Base-by-base conservation (phyloP, 202 grass and related monocot species). In the Brachypodium distachyon region DNA sequence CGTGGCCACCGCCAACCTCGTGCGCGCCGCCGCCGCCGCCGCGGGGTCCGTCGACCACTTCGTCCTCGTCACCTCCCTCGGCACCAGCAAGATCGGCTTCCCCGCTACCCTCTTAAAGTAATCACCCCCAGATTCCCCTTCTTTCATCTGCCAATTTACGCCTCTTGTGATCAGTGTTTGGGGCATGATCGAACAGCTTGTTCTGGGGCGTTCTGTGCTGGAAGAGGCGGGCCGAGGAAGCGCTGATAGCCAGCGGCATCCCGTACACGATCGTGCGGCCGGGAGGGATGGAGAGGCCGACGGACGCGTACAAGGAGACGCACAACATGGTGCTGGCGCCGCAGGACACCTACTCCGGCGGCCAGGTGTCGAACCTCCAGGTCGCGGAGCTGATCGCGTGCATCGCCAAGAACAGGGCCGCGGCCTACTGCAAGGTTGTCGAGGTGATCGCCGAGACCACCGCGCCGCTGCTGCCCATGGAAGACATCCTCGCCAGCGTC, bases 271-370 rank as follows among this genome's bases (percentile, higher is more conserved):
- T 97, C 69, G 82, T 97, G 56, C 88, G 94, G 22, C 94, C 94
- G 14, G 90, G 94, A 33, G 94, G 94, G 27, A 97, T 97, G 90
- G 94, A 97, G 75, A 81, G 94, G 65, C 94, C 94, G n/a, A 97
- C 94, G 51, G 94, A 97, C 70, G 77, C 86, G 58, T 93, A 68
- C 76, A 97, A 97, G 86, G 94, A 97, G 87, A 97, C 94, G 25
- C 90, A 97, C 79, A 93, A 93, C 74, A 48, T 97, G 42, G 88
- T 97, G 26, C 75, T 97, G 88, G 88, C 90, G 31, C 41, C 77
- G 0, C 81, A 91, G 76, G 94, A 97, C 56, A 87, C 76, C 22
- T 93, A 87, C 64, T 90, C 91, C 58, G 94, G 90, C 36, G 94
- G 94, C 12, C 88, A 68, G 34, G 90, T 97, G 8, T 97, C 94